Percentiles rank a stretch among this genome's conserved stretches.
Conservation (phyloP, 805 yeast species). For the Spathaspora sp. region DNA sequence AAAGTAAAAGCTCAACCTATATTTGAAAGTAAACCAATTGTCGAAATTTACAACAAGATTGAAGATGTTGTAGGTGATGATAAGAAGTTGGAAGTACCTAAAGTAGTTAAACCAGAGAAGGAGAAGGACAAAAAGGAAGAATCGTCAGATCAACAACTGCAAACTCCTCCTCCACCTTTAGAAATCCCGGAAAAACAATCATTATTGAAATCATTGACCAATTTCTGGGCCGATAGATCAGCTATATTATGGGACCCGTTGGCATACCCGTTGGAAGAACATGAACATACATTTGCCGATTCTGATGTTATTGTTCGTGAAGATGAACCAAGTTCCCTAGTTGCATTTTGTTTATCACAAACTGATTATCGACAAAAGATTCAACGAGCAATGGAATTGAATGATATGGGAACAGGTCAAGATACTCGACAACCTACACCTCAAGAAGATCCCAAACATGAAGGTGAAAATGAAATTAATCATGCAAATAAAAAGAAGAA, state of each 20-base stretch:
- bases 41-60: constrained; percentile 83
- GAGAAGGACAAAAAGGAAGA: constrained; percentile 9
- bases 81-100: constrained; percentile 3
- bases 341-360: constrained; percentile 88
- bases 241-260: constrained; percentile 94
- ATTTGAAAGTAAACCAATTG: constrained; percentile 77
- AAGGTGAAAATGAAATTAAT: constrained; percentile 7
- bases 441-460: constrained; percentile 8
- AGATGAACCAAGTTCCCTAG: constrained; percentile 92
- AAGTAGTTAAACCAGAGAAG: background rate
- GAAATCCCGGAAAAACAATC: constrained; percentile 64
- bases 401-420: constrained; percentile 5
- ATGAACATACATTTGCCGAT: constrained; percentile 91
- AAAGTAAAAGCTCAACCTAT: constrained; percentile 69
- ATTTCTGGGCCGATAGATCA: constrained; percentile 97
- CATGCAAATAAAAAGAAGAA: constrained; percentile 25
- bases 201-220: constrained; percentile 75
- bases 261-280: constrained; percentile 71
- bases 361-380: constrained; percentile 75
- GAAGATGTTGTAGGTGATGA: constrained; percentile 72
- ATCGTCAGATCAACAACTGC: background rate
- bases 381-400: constrained; percentile 17
- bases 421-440: background rate
- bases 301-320: constrained; percentile 91
- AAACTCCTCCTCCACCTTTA: background rate